A percentile compares a stretch with the other conserved stretches of the same genome.
Evolutionary conservation across 1,284 basidiomycete genomes (phyloP).

Genomic region (Ganoderma lucidum): DNA sequence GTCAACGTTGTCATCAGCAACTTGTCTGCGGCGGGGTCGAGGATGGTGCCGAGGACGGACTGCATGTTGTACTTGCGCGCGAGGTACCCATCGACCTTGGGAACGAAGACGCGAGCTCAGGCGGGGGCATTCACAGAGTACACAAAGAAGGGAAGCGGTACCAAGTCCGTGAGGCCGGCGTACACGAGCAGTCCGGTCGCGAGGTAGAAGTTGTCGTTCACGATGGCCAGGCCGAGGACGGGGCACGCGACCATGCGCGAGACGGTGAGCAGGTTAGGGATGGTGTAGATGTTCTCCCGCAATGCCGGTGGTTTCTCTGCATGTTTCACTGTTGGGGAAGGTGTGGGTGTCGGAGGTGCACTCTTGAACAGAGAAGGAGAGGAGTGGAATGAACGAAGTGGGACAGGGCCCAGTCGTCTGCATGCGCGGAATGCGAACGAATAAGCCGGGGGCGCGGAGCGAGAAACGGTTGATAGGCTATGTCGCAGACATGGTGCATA

Average conservation of each 20-base stretch:
- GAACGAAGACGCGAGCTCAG: constrained; percentile 27
- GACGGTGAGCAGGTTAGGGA: constrained; percentile 91
- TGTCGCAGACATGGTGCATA: neutral
- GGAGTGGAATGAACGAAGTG: neutral
- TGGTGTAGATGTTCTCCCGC: constrained; percentile 93
- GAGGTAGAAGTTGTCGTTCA: constrained; percentile 82
- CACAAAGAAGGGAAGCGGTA: constrained; percentile 49
- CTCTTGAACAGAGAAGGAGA: neutral
- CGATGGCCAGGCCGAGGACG: constrained; percentile 89
- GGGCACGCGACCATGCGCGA: constrained; percentile 91
- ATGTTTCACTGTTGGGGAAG: too few species aligned
- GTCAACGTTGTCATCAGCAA: constrained; percentile 95
- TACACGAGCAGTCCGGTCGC: constrained; percentile 88
- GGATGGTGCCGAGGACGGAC: constrained; percentile 91
- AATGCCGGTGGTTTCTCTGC: neutral
- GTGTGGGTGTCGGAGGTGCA: neutral
- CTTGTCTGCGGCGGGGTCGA: constrained; percentile 99
- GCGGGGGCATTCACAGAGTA: constrained; percentile 14
- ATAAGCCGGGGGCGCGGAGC: neutral
- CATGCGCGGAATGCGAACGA: too few species aligned
- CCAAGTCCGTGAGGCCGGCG: constrained; percentile 91
- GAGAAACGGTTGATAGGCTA: neutral
- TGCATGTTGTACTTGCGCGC: constrained; percentile 88
- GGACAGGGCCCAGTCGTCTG: neutral
- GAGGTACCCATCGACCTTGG: constrained; percentile 88